A percentile compares a stretch with the other conserved stretches of the same genome.
These are phyloP conservation scores for Bruguiera parviflora DNA, from an alignment of 345 rosid species.

Conservation along the genomic window DNA sequence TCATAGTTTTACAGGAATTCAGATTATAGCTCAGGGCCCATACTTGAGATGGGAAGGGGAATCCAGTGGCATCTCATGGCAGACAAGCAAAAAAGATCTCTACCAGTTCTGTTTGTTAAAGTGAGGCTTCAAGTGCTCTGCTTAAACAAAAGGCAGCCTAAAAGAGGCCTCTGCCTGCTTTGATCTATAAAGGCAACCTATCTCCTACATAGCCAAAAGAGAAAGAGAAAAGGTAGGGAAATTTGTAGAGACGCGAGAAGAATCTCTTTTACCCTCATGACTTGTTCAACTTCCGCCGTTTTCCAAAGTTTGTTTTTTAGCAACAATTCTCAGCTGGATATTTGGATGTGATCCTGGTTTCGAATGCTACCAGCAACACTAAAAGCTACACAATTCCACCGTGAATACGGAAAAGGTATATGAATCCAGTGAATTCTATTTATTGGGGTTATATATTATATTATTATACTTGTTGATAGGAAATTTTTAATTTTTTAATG, in stretches of 20 bases:
- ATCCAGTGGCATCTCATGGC: slow-evolving; percentile 27
- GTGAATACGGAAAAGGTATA: too few relatives aligned
- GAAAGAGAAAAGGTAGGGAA: too few relatives aligned
- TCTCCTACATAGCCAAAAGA: not conserved
- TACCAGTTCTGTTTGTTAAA: not conserved
- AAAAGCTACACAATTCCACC: too few relatives aligned
- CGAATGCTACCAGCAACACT: too few relatives aligned
- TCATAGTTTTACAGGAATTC: not conserved
- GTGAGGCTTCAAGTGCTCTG: too few relatives aligned
- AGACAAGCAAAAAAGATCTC: slow-evolving; percentile 20
- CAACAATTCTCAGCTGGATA: not conserved
- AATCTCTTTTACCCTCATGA: not conserved
- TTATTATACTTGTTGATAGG: too few relatives aligned
- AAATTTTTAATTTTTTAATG: too few relatives aligned
- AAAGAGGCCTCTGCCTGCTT: not conserved
- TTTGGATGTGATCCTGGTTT: too few relatives aligned
- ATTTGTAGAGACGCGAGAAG: not conserved
- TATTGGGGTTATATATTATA: too few relatives aligned
- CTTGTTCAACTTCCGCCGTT: not conserved
- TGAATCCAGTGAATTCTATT: too few relatives aligned
- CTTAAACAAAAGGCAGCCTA: not conserved
- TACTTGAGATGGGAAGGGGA: slow-evolving; percentile 10
- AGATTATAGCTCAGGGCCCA: too few relatives aligned
- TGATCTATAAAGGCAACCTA: not conserved
- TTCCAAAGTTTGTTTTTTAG: not conserved